These are phyloP conservation scores for Ettlia oleoabundans DNA, from an alignment of 139 green algal species.

Conservation along the genomic window DNA sequence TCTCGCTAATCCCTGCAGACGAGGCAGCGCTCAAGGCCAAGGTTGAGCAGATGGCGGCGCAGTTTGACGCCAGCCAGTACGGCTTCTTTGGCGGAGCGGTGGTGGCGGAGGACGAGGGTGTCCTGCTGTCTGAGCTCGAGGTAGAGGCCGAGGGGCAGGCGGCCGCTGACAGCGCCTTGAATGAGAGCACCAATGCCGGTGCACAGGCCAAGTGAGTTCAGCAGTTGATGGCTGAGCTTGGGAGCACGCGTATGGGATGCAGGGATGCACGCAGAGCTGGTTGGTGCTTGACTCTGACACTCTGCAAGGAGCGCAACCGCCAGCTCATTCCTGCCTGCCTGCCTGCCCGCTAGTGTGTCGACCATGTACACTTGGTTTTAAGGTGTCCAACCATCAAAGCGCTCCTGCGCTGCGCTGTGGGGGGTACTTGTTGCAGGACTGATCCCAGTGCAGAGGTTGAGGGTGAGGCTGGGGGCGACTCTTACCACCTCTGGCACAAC, in stretches of 20 bases:
- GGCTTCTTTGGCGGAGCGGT: slow-evolving; percentile 42
- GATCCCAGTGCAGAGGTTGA: neutral
- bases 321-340: too few relatives aligned
- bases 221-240: too few relatives aligned
- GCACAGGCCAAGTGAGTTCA: neutral
- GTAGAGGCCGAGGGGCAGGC: neutral
- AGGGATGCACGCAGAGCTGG: too few relatives aligned
- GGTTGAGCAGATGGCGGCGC: slow-evolving; percentile 28
- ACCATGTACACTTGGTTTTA: neutral
- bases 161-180: neutral
- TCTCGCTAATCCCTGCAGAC: neutral
- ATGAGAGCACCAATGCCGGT: neutral
- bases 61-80: slow-evolving; percentile 48
- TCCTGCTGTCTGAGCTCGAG: slow-evolving; percentile 34
- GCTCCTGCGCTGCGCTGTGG: too few relatives aligned
- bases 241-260: too few relatives aligned
- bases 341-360: too few relatives aligned
- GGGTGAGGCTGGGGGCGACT: slow-evolving; percentile 3
- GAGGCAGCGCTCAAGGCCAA: slow-evolving; percentile 29
- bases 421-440: too few relatives aligned
- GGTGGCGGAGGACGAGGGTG: neutral
- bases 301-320: too few relatives aligned
- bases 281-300: too few relatives aligned
- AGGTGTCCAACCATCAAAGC: neutral
- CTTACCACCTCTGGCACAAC: slow-evolving; percentile 37